A percentile compares a stretch with the other conserved stretches of the same genome.
These are phyloP conservation scores for Rhodamnia rubescens DNA, from an alignment of 345 rosid genomes.

Conservation along the genomic window DNA sequence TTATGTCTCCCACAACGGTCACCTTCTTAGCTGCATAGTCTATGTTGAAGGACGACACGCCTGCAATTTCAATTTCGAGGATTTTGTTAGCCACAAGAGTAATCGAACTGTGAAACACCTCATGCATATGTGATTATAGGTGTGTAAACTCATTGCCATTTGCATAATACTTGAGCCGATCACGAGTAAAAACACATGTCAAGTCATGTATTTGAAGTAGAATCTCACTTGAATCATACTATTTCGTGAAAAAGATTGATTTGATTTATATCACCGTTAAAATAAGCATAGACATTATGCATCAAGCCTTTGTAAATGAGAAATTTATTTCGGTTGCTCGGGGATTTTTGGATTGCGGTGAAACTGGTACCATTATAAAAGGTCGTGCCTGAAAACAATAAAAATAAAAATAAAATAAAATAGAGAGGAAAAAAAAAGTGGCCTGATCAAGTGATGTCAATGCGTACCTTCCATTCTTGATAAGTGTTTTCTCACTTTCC, in stretches of 20 bases:
- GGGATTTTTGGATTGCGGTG: neutral
- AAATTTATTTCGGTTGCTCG: neutral
- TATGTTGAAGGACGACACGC: conserved; percentile 78
- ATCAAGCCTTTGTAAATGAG: neutral
- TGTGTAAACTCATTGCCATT: neutral
- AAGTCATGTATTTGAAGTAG: neutral
- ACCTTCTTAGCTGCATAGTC: conserved; percentile 88
- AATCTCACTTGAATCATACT: neutral
- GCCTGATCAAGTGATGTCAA: no score
- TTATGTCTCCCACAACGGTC: conserved; percentile 71
- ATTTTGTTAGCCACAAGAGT: neutral
- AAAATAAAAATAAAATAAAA: neutral
- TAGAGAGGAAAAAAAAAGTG: neutral
- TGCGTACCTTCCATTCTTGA: conserved; percentile 44
- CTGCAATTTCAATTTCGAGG: conserved; percentile 16
- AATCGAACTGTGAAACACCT: neutral
- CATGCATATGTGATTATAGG: neutral
- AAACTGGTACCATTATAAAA: neutral
- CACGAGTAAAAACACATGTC: neutral
- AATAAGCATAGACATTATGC: neutral
- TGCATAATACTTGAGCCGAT: neutral
- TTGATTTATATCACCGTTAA: neutral
- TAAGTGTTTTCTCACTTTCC: conserved; percentile 37
- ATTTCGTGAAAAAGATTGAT: neutral
- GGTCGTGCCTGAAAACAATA: neutral